These are phyloP conservation scores for Hypoxylon sp. DNA, from an alignment of 2,329 filamentous ascomycete genomes.

Conservation along the genomic window DNA sequence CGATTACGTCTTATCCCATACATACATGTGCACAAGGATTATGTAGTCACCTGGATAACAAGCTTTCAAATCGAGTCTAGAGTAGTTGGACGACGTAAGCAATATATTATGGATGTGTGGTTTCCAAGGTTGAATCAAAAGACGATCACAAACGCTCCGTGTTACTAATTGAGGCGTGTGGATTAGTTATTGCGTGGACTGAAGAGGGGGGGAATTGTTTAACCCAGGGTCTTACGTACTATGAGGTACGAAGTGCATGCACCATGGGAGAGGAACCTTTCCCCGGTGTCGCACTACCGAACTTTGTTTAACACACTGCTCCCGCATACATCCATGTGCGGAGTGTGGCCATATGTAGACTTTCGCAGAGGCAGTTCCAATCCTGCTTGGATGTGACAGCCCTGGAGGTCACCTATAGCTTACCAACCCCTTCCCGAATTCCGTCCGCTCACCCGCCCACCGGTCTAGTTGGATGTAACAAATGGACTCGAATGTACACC, in stretches of 20 bases:
- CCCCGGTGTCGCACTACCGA: slow-evolving; percentile 38
- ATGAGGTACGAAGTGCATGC: slow-evolving; percentile 10
- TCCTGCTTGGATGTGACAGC: slow-evolving; percentile 14
- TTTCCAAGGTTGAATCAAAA: slow-evolving; percentile 7
- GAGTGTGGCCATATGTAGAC: not conserved
- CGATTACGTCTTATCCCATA: slow-evolving; percentile 7
- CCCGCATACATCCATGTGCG: slow-evolving; percentile 3
- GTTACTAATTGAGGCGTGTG: slow-evolving; percentile 32
- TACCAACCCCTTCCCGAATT: slow-evolving; percentile 19
- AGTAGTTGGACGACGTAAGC: slow-evolving; percentile 17
- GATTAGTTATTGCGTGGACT: slow-evolving; percentile 17
- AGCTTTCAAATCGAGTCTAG: slow-evolving; percentile 13
- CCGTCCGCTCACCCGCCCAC: slow-evolving; percentile 25
- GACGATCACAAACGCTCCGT: slow-evolving; percentile 12
- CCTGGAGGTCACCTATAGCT: slow-evolving; percentile 13
- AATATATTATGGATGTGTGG: slow-evolving; percentile 22
- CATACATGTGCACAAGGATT: not conserved
- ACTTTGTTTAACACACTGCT: slow-evolving; percentile 14
- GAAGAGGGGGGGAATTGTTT: slow-evolving; percentile 12
- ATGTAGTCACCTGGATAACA: slow-evolving; percentile 27
- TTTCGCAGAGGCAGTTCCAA: slow-evolving; percentile 5
- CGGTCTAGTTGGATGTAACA: slow-evolving; percentile 32
- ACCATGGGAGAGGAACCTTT: slow-evolving; percentile 27
- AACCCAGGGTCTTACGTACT: slow-evolving; percentile 18
- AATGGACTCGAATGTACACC: slow-evolving; percentile 16